A percentile compares a stretch with the other conserved stretches of the same genome.
These are phyloP conservation scores for Rhizopogon rudus DNA, from an alignment of 768 basidiomycete genomes.

Conservation along the genomic window DNA sequence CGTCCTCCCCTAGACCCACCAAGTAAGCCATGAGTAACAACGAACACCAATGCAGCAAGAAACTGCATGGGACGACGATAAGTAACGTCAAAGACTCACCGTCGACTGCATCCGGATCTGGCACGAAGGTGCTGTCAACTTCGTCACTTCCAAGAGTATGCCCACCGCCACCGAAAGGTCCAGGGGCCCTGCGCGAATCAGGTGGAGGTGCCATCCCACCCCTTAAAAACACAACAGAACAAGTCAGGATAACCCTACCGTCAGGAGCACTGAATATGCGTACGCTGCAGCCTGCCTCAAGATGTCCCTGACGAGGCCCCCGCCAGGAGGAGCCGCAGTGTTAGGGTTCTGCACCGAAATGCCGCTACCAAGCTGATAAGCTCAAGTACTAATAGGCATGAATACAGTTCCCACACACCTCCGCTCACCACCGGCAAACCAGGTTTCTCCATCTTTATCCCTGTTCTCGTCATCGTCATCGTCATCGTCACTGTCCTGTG, in stretches of 20 bases:
- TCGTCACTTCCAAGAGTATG: slow-evolving; percentile 89
- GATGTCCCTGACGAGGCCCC: slow-evolving; percentile 63
- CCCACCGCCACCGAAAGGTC: slow-evolving; percentile 63
- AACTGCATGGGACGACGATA: background rate
- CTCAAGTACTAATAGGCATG: background rate
- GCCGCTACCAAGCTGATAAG: slow-evolving; percentile 47
- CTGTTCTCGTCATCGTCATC: slow-evolving; percentile 50
- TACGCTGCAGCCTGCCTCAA: slow-evolving; percentile 80
- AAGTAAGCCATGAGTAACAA: background rate
- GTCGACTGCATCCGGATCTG: slow-evolving; percentile 55
- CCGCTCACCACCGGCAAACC: slow-evolving; percentile 94
- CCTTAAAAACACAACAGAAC: background rate
- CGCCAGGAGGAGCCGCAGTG: slow-evolving; percentile 40
- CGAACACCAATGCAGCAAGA: background rate
- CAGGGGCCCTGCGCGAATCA: slow-evolving; percentile 6
- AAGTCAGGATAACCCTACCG: background rate
- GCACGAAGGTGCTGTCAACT: slow-evolving; percentile 68
- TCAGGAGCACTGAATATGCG: slow-evolving; percentile 20
- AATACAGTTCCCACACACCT: slow-evolving; percentile 43
- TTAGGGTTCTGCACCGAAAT: slow-evolving; percentile 87
- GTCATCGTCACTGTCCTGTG: slow-evolving; percentile 47
- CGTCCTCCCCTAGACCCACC: slow-evolving; percentile 14
- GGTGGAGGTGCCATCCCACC: slow-evolving; percentile 18
- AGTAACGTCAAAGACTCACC: slow-evolving; percentile 8
- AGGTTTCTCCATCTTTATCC: slow-evolving; percentile 53